A percentile compares a stretch with the other conserved stretches of the same genome.
phyloP scores from a whole-genome alignment of 768 basidiomycete species.

The Leccinum boreale region DNA sequence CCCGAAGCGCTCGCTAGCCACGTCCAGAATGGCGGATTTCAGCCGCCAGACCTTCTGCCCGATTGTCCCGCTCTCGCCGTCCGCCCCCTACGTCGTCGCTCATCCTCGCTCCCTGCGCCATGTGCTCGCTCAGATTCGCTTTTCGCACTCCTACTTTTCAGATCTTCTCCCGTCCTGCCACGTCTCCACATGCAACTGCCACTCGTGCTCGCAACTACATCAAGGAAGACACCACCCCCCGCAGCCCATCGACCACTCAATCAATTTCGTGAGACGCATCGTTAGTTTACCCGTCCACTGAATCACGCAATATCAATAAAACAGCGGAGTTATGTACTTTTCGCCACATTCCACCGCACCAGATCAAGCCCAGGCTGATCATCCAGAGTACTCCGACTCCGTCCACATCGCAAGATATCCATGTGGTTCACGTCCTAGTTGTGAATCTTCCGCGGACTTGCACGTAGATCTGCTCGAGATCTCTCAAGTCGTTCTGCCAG shows the following conservation, averaged over 20 bases:
- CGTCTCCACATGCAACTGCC: constrained; percentile 15
- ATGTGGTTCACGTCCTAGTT: constrained; percentile 24
- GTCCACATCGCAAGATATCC: constrained; percentile 31
- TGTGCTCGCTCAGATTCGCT: constrained; percentile 30
- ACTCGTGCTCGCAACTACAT: not conserved
- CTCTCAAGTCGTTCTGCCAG: constrained; percentile 17
- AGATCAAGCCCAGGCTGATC: constrained; percentile 25
- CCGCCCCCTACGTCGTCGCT: constrained; percentile 4
- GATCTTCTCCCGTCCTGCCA: constrained; percentile 27
- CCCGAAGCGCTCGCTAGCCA: constrained; percentile 17
- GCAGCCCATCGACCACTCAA: constrained; percentile 2
- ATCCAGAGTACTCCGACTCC: constrained; percentile 27
- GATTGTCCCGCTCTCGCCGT: constrained; percentile 10
- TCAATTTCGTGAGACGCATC: constrained; percentile 3
- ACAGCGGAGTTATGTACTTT: constrained; percentile 14
- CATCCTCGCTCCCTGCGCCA: constrained; percentile 23
- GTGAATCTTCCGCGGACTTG: constrained; percentile 34
- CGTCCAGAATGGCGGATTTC: constrained; percentile 17
- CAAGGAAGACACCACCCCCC: not conserved
- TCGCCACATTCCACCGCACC: constrained; percentile 21
- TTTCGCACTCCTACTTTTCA: constrained; percentile 7
- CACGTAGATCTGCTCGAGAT: constrained; percentile 26
- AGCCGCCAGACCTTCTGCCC: constrained; percentile 13
- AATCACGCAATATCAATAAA: constrained; percentile 15
- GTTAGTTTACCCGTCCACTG: not conserved